Percentiles rank a stretch among this genome's conserved stretches.
Conservation (phyloP, 139 green algal species). For the Auxenochlorella pyrenoidosa region DNA sequence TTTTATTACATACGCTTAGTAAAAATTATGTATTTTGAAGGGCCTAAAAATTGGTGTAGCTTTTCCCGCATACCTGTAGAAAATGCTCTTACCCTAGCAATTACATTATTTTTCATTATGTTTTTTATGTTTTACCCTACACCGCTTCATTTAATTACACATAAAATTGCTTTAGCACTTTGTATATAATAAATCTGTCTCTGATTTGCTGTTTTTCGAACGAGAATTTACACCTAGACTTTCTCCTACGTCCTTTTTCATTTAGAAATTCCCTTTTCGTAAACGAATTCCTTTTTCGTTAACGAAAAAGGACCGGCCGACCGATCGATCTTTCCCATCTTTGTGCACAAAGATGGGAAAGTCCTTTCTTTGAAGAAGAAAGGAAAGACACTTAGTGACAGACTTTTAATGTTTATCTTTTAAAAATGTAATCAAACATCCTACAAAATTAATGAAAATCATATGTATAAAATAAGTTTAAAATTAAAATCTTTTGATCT, state of each 20-base stretch:
- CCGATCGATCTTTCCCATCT: background rate
- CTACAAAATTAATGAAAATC: background rate
- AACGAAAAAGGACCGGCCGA: background rate
- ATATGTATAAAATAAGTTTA: slow-evolving; percentile 38
- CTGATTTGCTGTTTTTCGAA: slow-evolving; percentile 6
- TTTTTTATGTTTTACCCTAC: slow-evolving; percentile 66
- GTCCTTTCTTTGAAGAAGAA: background rate
- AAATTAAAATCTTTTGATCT: slow-evolving; percentile 39
- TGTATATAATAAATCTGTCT: background rate
- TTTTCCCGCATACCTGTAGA: slow-evolving; percentile 54
- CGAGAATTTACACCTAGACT: background rate
- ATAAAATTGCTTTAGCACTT: slow-evolving; percentile 58
- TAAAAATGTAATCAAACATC: slow-evolving; percentile 18
- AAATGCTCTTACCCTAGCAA: slow-evolving; percentile 49
- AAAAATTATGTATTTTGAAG: slow-evolving; percentile 82
- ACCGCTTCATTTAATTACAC: slow-evolving; percentile 62
- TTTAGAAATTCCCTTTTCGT: background rate
- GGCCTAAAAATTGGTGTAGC: slow-evolving; percentile 61
- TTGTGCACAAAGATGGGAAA: background rate
- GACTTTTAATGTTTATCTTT: no score
- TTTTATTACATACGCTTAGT: slow-evolving; percentile 79
- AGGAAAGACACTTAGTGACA: no score
- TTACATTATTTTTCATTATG: slow-evolving; percentile 61
- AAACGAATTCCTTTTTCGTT: background rate
- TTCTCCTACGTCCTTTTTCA: background rate